Evolutionary conservation across 495 filamentous ascomycete species (phyloP).

Genomic region (Tirmania nivea): DNA sequence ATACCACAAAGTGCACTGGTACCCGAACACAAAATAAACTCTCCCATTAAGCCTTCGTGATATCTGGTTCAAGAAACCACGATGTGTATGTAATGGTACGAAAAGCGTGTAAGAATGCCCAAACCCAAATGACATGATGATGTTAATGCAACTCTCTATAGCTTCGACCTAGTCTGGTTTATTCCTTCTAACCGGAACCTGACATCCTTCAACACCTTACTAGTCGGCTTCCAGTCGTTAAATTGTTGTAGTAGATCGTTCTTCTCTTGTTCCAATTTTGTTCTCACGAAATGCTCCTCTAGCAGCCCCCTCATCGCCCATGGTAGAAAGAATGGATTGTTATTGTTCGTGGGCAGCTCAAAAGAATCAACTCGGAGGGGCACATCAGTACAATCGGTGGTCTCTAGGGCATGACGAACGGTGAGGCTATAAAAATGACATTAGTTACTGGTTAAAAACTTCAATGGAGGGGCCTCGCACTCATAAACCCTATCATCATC

Average conservation of each 20-base stretch:
- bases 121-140: too few relatives aligned
- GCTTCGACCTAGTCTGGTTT: constrained; percentile 35
- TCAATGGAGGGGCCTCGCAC: constrained; percentile 26
- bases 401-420: constrained; percentile 68
- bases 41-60: too few relatives aligned
- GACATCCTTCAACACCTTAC: constrained; percentile 82
- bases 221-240: constrained; percentile 78
- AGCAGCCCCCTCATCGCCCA: constrained; percentile 86
- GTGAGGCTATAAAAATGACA: constrained; percentile 36
- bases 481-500: constrained; percentile 78
- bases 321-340: constrained; percentile 70
- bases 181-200: constrained; percentile 90
- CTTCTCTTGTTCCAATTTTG: constrained; percentile 52
- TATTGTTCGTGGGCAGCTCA: constrained; percentile 29
- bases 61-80: too few relatives aligned
- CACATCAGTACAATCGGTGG: constrained; percentile 36
- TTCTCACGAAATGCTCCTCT: constrained; percentile 78
- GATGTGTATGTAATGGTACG: too few relatives aligned
- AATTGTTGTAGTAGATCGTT: constrained; percentile 65
- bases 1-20: too few relatives aligned
- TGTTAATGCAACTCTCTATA: constrained; percentile 23
- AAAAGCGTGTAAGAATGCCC: too few relatives aligned
- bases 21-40: too few relatives aligned
- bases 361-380: constrained; percentile 30
- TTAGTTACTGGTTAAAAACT: constrained; percentile 5